phyloP scores from a whole-genome alignment of 305 asterid genomes.

The Galium porrigens region DNA sequence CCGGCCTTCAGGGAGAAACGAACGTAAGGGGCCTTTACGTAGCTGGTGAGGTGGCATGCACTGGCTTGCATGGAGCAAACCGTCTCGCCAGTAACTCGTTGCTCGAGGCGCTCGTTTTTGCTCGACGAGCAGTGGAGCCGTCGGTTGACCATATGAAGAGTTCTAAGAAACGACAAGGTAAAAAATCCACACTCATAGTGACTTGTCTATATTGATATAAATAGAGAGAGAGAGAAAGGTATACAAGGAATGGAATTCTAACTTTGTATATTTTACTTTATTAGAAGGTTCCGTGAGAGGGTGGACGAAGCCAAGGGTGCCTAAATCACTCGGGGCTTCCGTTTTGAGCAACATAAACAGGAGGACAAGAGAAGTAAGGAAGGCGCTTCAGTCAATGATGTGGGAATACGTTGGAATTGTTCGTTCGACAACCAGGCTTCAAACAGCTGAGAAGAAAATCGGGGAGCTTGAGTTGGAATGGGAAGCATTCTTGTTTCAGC shows the following conservation, averaged over 20 bases:
- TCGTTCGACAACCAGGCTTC: constrained; percentile 60
- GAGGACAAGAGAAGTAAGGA: constrained; percentile 58
- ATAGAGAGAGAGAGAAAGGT: too few relatives aligned
- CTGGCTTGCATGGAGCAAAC: constrained; percentile 91
- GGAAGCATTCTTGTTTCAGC: constrained; percentile 69
- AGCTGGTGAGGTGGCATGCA: constrained; percentile 96
- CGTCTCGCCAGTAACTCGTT: constrained; percentile 88
- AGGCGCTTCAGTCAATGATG: constrained; percentile 60
- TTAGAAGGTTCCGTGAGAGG: constrained; percentile 21
- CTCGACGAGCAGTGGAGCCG: constrained; percentile 76
- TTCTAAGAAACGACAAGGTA: constrained; percentile 18
- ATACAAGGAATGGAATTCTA: too few relatives aligned
- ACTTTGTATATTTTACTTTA: too few relatives aligned
- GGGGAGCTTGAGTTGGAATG: constrained; percentile 75
- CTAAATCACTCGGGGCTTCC: constrained; percentile 35
- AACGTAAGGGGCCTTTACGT: constrained; percentile 70
- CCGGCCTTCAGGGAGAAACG: constrained; percentile 89
- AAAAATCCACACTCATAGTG: background rate
- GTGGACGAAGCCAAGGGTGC: constrained; percentile 56
- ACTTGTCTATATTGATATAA: too few relatives aligned
- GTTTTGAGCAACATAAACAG: constrained; percentile 24
- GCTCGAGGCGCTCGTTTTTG: constrained; percentile 88
- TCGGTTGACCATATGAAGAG: constrained; percentile 49
- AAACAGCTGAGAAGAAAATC: constrained; percentile 58
- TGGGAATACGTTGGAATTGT: constrained; percentile 89